Percentiles rank a stretch among this genome's conserved stretches.
Conservation (phyloP, 1,139 yeast genomes). For the Scheffersomyces parashehatae region DNA sequence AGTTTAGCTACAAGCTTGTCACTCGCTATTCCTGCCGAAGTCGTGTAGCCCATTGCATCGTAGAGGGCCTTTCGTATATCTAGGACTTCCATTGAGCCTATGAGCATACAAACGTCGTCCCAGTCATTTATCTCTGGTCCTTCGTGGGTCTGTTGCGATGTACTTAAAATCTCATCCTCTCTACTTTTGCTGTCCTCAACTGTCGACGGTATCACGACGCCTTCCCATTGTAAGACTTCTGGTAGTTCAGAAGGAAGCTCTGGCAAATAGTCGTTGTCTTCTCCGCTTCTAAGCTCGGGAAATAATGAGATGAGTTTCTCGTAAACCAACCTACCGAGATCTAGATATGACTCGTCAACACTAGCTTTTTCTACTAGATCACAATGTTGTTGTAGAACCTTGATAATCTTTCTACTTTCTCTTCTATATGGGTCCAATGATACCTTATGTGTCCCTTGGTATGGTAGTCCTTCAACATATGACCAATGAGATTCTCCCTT, state of each 20-base stretch:
- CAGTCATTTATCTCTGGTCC: conserved; percentile 53
- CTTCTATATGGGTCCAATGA: conserved; percentile 88
- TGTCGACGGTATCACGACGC: conserved; percentile 21
- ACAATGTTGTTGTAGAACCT: conserved; percentile 55
- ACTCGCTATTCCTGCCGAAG: conserved; percentile 85
- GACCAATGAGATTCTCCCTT: conserved; percentile 87
- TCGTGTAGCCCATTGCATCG: conserved; percentile 68
- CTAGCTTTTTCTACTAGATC: conserved; percentile 88
- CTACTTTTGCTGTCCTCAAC: not conserved
- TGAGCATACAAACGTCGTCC: conserved; percentile 74
- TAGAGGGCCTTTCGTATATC: conserved; percentile 56
- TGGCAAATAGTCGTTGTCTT: conserved; percentile 43
- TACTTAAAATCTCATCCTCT: not conserved
- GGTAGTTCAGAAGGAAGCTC: conserved; percentile 50
- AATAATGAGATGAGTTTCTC: conserved; percentile 21
- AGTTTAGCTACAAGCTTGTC: conserved; percentile 80
- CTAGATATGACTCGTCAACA: conserved; percentile 90
- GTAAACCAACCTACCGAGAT: conserved; percentile 58
- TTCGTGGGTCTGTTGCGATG: conserved; percentile 4
- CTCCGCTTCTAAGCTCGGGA: conserved; percentile 24
- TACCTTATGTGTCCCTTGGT: conserved; percentile 66
- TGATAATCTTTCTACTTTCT: conserved; percentile 78
- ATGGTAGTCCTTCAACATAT: conserved; percentile 49
- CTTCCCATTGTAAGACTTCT: conserved; percentile 24
- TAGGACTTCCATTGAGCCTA: conserved; percentile 63